phyloP scores from a whole-genome alignment of 306 rosid species.

The Psophocarpus tetragonolobus region DNA sequence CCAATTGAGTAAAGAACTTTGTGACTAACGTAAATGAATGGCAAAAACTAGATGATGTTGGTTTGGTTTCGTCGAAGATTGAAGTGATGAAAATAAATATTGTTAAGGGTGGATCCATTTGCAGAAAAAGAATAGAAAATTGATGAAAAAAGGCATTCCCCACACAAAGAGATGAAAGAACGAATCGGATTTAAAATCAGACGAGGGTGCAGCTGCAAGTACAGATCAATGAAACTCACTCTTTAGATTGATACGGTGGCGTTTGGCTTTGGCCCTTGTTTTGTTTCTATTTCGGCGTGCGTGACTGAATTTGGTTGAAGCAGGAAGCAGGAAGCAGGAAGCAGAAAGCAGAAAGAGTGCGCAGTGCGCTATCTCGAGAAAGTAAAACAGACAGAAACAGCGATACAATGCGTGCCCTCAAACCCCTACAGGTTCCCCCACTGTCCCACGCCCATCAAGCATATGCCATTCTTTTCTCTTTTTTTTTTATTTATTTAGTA shows the following conservation, averaged over 20 bases:
- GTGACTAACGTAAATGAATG: neutral
- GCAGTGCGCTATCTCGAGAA: neutral
- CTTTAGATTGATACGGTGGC: neutral
- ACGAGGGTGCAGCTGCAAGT: neutral
- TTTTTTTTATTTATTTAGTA: neutral
- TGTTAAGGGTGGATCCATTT: neutral
- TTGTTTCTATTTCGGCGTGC: neutral
- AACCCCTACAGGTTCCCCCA: slow-evolving; percentile 36
- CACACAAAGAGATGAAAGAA: neutral
- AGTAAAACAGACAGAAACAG: slow-evolving; percentile 21
- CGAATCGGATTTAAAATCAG: neutral
- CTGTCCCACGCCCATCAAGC: slow-evolving; percentile 32
- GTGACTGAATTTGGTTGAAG: neutral
- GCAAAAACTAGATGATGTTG: neutral
- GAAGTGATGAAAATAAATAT: neutral
- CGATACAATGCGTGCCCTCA: slow-evolving; percentile 35
- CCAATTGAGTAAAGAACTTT: neutral
- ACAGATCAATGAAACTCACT: neutral
- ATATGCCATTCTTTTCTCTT: neutral
- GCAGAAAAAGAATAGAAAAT: neutral
- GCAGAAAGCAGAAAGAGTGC: neutral
- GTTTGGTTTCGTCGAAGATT: neutral
- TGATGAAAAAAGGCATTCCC: neutral
- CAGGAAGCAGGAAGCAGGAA: too few relatives aligned
- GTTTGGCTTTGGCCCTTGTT: neutral